Conservation (phyloP, 192 early-diverging fungal species). For the Anaeromyces robustus region DNA sequence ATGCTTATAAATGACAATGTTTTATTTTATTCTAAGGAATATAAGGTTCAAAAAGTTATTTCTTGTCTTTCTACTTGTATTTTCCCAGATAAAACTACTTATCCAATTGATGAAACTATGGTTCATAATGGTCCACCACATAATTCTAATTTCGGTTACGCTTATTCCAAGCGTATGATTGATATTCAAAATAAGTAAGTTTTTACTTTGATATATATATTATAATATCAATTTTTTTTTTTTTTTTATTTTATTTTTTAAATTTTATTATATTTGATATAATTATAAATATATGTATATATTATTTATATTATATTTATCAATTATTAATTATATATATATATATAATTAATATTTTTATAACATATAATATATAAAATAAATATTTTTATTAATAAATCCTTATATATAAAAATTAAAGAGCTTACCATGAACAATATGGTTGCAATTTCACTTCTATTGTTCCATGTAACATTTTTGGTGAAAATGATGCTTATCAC, state of each 20-base stretch:
- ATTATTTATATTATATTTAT: too few species aligned
- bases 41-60: constrained; percentile 60
- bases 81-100: constrained; percentile 68
- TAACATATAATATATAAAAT: too few species aligned
- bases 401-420: constrained; percentile 4
- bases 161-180: constrained; percentile 67
- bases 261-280: too few species aligned
- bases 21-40: constrained; percentile 35
- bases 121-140: constrained; percentile 68
- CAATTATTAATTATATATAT: too few species aligned
- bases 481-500: constrained; percentile 63
- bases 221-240: too few species aligned
- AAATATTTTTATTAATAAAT: too few species aligned
- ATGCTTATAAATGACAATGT: constrained; percentile 68
- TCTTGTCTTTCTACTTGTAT: constrained; percentile 75
- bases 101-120: constrained; percentile 77
- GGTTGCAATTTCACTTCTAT: constrained; percentile 64
- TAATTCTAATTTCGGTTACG: constrained; percentile 66
- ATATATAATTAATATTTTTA: too few species aligned
- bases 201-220: too few species aligned
- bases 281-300: too few species aligned
- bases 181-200: constrained; percentile 63
- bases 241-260: too few species aligned
- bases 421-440: constrained; percentile 61
- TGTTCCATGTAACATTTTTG: constrained; percentile 71